phyloP scores from a whole-genome alignment of 179 eudicot genomes.

The Gypsophila paniculata region DNA sequence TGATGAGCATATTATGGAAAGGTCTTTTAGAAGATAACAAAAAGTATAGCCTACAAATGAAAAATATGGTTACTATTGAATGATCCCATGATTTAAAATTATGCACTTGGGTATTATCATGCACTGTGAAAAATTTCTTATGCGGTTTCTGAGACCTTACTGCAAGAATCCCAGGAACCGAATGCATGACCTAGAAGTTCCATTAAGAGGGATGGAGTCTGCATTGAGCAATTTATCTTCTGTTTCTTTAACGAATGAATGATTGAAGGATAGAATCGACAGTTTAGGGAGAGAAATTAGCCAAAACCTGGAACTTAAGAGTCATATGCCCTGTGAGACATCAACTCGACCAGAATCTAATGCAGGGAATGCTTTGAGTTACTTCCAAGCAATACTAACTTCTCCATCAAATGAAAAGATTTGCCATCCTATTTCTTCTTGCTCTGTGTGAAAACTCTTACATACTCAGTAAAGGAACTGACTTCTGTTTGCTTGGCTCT shows the following conservation, averaged over 20 bases:
- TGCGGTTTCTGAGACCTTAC: conserved; percentile 39
- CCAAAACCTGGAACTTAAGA: conserved; percentile 34
- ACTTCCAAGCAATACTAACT: conserved; percentile 41
- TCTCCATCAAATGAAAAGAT: conserved; percentile 32
- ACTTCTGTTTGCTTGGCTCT: neutral
- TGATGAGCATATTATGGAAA: neutral
- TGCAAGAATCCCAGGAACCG: conserved; percentile 46
- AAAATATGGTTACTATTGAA: conserved; percentile 10
- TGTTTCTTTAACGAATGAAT: conserved; percentile 29
- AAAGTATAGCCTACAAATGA: conserved; percentile 2
- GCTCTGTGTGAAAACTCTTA: conserved; percentile 58
- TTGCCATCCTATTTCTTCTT: conserved; percentile 60
- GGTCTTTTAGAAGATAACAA: neutral
- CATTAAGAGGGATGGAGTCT: conserved; percentile 62
- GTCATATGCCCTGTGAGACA: conserved; percentile 37
- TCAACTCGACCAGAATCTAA: conserved; percentile 49
- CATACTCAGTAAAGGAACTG: conserved; percentile 31
- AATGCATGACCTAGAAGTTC: conserved; percentile 45
- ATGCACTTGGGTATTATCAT: conserved; percentile 29
- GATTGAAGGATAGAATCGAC: conserved; percentile 30
- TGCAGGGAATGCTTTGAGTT: conserved; percentile 26
- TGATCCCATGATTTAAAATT: neutral
- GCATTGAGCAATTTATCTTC: conserved; percentile 40
- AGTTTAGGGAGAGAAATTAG: conserved; percentile 34
- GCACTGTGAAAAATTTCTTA: conserved; percentile 58